Percentiles rank a stretch among this genome's conserved stretches.
Evolutionary conservation across 2,329 filamentous ascomycete genomes (phyloP).

Genomic region (Stagonosporopsis vannaccii): DNA sequence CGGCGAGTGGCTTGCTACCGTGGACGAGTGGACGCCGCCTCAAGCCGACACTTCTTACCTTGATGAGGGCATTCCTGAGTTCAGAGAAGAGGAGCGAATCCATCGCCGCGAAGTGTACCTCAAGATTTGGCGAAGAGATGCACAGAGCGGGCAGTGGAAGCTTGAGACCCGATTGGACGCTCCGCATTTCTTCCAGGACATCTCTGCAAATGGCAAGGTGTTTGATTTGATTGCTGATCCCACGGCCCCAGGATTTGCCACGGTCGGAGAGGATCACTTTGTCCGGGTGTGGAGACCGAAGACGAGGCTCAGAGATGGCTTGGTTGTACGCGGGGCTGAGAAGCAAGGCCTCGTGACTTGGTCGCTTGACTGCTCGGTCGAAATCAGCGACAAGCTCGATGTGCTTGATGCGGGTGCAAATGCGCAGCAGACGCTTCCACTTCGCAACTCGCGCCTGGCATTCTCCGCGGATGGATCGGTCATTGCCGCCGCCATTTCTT

Average conservation of each 20-base stretch:
- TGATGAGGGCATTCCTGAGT: constrained; percentile 49
- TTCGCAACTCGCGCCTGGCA: constrained; percentile 69
- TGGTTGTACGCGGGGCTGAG: constrained; percentile 63
- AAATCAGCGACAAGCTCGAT: constrained; percentile 51
- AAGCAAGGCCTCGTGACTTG: constrained; percentile 72
- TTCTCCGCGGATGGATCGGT: constrained; percentile 66
- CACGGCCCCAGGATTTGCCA: constrained; percentile 75
- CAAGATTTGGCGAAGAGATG: constrained; percentile 85
- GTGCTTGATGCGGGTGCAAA: constrained; percentile 30
- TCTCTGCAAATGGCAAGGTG: constrained; percentile 62
- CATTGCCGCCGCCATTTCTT: constrained; percentile 44
- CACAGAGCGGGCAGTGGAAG: constrained; percentile 66
- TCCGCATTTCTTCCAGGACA: constrained; percentile 70
- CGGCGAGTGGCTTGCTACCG: constrained; percentile 87
- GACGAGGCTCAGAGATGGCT: constrained; percentile 71
- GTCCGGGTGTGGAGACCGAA: constrained; percentile 85
- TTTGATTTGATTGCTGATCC: constrained; percentile 78
- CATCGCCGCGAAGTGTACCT: constrained; percentile 75
- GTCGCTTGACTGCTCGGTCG: constrained; percentile 68
- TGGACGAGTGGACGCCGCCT: constrained; percentile 88
- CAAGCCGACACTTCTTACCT: constrained; percentile 70
- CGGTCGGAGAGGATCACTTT: constrained; percentile 79
- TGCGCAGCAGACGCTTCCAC: constrained; percentile 39
- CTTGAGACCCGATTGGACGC: constrained; percentile 83
- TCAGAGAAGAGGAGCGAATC: constrained; percentile 54